A percentile compares a stretch with the other conserved stretches of the same genome.
Evolutionary conservation across 164 flowering plant species (phyloP).

Genomic region (Buxus sempervirens): DNA sequence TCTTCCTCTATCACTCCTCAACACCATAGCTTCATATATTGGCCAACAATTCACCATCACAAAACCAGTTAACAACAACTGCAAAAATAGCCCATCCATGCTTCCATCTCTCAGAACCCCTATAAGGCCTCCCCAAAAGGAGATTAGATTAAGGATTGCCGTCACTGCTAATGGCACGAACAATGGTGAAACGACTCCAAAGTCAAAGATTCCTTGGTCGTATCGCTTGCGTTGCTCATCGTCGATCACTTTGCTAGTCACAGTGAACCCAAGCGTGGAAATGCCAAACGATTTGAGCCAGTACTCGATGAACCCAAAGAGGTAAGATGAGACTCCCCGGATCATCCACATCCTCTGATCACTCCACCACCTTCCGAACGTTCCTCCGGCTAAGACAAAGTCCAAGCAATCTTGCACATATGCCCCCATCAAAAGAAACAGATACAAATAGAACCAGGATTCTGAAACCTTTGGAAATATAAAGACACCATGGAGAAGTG

Average conservation of each 20-base stretch:
- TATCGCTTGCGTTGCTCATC: slow-evolving; percentile 22
- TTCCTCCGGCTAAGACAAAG: slow-evolving; percentile 28
- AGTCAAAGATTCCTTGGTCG: slow-evolving; percentile 23
- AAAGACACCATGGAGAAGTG: slow-evolving; percentile 38
- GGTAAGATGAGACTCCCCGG: slow-evolving; percentile 10
- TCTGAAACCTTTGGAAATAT: slow-evolving; percentile 64
- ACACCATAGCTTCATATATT: slow-evolving; percentile 41
- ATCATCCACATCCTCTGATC: slow-evolving; percentile 27
- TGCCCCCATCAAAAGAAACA: slow-evolving; percentile 50
- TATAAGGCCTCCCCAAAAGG: slow-evolving; percentile 18
- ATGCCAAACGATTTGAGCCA: slow-evolving; percentile 10
- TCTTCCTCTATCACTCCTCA: slow-evolving; percentile 38
- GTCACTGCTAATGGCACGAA: slow-evolving; percentile 41
- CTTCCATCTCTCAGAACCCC: slow-evolving; percentile 3
- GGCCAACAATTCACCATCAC: slow-evolving; percentile 36
- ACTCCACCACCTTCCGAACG: slow-evolving; percentile 26
- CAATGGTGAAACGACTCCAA: slow-evolving; percentile 43
- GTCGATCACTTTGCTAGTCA: slow-evolving; percentile 22
- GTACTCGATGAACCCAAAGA: slow-evolving; percentile 17
- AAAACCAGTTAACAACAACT: slow-evolving; percentile 30
- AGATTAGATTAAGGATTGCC: slow-evolving; percentile 38
- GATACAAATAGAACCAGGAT: slow-evolving; percentile 51
- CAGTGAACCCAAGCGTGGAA: slow-evolving; percentile 14
- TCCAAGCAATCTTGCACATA: slow-evolving; percentile 57
- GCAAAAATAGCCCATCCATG: slow-evolving; percentile 13